Evolutionary conservation across 2,329 filamentous ascomycete species (phyloP).

Genomic region (Sporothrix pallida): DNA sequence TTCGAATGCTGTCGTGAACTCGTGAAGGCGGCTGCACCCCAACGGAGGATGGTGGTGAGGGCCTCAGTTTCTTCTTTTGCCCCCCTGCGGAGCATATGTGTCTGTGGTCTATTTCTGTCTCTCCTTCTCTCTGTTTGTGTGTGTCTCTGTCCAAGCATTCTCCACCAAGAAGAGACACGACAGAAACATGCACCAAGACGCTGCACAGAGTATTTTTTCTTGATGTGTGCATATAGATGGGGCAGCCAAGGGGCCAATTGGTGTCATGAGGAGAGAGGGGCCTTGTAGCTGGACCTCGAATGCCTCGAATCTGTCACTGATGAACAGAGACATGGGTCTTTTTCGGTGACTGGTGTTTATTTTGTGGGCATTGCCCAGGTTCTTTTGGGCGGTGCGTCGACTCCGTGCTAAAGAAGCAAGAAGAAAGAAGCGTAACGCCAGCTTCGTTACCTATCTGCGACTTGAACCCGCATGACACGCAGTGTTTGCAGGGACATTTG

Average conservation of each 20-base stretch:
- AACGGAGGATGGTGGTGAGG: background rate
- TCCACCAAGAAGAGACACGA: slow-evolving; percentile 17
- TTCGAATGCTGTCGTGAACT: background rate
- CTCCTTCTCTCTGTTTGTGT: background rate
- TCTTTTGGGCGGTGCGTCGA: background rate
- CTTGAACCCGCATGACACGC: background rate
- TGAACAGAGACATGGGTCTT: slow-evolving; percentile 4
- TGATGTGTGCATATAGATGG: background rate
- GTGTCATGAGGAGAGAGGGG: background rate
- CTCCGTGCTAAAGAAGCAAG: background rate
- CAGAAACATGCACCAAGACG: slow-evolving; percentile 17
- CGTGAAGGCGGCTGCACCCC: background rate
- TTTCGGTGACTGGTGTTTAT: background rate
- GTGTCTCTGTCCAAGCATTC: background rate
- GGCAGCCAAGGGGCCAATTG: slow-evolving; percentile 16
- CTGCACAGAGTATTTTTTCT: background rate
- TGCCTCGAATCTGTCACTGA: background rate
- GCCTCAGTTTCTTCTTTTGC: background rate
- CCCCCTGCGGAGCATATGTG: background rate
- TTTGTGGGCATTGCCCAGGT: background rate
- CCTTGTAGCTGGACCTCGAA: background rate
- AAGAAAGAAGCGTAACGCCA: slow-evolving; percentile 15
- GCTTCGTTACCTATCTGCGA: background rate
- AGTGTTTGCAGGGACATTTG: background rate
- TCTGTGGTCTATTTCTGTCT: background rate